phyloP scores from a whole-genome alignment of 164 flowering plant genomes.

The Piper longum region DNA sequence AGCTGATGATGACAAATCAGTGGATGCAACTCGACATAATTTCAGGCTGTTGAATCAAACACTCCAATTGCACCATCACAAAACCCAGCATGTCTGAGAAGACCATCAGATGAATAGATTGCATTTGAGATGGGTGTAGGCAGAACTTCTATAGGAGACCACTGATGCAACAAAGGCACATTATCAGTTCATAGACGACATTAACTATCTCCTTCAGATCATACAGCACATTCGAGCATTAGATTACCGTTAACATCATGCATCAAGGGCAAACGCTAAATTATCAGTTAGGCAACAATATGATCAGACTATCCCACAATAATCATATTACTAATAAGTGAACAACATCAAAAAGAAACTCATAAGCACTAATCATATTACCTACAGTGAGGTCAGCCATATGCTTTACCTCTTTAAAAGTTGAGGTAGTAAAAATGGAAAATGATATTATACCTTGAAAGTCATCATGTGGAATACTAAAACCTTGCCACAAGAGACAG shows the following conservation, averaged over 20 bases:
- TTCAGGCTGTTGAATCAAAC: constrained; percentile 47
- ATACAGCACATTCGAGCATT: no score
- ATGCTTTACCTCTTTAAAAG: no score
- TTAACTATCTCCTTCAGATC: no score
- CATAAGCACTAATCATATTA: not conserved
- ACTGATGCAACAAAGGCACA: constrained; percentile 13
- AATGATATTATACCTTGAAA: constrained; percentile 30
- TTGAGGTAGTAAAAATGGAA: no score
- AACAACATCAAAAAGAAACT: no score
- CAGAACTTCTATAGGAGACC: constrained; percentile 44
- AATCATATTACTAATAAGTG: no score
- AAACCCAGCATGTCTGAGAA: constrained; percentile 41
- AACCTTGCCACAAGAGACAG: constrained; percentile 62
- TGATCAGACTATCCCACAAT: no score
- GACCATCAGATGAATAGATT: constrained; percentile 55
- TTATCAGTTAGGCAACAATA: no score
- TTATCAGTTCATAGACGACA: not conserved
- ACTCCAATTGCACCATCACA: constrained; percentile 65
- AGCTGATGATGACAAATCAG: constrained; percentile 29
- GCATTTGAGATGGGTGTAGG: constrained; percentile 59
- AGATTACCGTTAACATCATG: not conserved
- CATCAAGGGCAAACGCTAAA: no score
- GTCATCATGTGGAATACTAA: constrained; percentile 66
- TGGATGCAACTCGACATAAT: constrained; percentile 49
- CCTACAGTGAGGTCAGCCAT: not conserved